Evolutionary conservation across 805 yeast species (phyloP), one percentile per base, ranked within the genome.

Genomic region (Wickerhamiella slavikovae): DNA sequence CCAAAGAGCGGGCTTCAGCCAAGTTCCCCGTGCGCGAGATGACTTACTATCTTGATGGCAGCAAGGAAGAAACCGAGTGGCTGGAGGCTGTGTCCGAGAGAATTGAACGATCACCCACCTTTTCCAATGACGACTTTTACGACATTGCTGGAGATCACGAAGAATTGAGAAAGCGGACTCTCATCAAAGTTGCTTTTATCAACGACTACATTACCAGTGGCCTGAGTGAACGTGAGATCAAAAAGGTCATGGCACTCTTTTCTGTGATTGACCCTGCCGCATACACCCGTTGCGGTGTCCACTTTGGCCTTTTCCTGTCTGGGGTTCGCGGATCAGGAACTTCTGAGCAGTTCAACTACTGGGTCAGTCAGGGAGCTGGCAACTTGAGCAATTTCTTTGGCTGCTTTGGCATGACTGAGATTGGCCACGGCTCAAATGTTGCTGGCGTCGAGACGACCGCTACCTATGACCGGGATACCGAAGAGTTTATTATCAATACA

Each of bases 391-490:
- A 52, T 31, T 45, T 59, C 28, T 75, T 71, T 44, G 94, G 94
- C 17, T 82, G 93, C 52, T 80, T 80, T 54, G 80, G 75, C 27
- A 80, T 80, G 94, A 82, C 93, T 11, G 94, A 80, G 55, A 50
- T 80, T 42, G 92, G 79, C 5, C 94, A 80, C 49, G 94, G 94
- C 17, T 78, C 93, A 9, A 83, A 83, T 50, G 94, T 83, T 26
- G 93, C 93, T 3, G 91, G 78, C 15, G 60, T 79, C 36, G 93
- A 83, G 52, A 83, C 95, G n/a, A 75, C 82, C 11, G 93, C 95
- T 11, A 72, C 75, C 14, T 83, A 64, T 49, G 72, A 79, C 49
- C 55, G 58, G 13, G 55, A 53, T 12, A 63, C 62, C 17, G 78
- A 79, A 42, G 69, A 70, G 38, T 77, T 83, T 46, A 48, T 64